Base-by-base conservation (phyloP, 2,329 filamentous ascomycete species). In the Orbilia blumenaviensis region DNA sequence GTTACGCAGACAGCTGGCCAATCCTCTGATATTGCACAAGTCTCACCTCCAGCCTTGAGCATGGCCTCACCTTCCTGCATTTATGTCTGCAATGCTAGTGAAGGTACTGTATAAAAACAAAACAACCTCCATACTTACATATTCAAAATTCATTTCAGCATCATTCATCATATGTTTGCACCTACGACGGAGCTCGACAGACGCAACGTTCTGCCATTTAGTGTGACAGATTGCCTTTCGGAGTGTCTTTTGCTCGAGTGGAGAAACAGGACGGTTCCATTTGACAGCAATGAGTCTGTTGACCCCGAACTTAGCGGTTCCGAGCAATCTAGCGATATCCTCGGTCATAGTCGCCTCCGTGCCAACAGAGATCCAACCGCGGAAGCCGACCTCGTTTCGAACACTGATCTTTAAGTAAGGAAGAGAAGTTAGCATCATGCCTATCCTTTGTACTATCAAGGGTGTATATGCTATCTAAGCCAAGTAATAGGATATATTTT, bases 151-250 rank as follows among this genome's bases (percentile, higher is more conserved):
- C 63, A 75, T 63, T 12, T 27, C 36, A 3, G 63, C 50, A 1
- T 23, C 56, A 4, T 29, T 7, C 8, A 75, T 10, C 25, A 75
- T 34, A 6, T 56, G 63, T 10, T n/a, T 54, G 7, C 71, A 75
- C 3, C 23, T 34, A 9, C 42, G 58, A 48, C 62, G 44, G 5
- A 63, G n/a, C 10, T 34, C 25, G 2, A 42, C 4, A 16, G 29
- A 42, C n/a, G 42, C 29, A 8, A 75, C 48, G 27, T 75, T 75
- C 34, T 75, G 71, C 71, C 71, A 75, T 21, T 68, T 67, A 5
- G 71, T 63, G 36, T 75, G 71, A 32, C 27, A 44, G 18, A 75
- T 54, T 16, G 36, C 44, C 38, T 41, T 56, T 1, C 63, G 63
- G 23, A 75, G 44, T 2, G 46, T 18, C n/a, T 75, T 75, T 23